Conservation (phyloP, 306 rosid species). For the Astragalus glycyphyllos region DNA sequence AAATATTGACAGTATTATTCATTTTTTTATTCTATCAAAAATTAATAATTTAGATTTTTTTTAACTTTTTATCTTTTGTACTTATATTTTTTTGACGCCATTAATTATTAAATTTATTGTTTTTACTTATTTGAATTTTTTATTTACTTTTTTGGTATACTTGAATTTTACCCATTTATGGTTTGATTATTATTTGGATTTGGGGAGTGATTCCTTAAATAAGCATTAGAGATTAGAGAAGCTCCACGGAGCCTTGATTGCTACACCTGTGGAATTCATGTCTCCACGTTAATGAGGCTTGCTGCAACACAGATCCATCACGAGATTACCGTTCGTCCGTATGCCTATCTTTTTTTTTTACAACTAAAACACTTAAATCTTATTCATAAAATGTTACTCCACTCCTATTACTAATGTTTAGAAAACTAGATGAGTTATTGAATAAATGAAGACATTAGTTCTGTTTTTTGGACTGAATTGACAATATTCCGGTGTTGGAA, state of each 20-base stretch:
- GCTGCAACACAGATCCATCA: slow-evolving; percentile 36
- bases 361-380: neutral
- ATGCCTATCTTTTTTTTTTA: no score
- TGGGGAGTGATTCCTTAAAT: neutral
- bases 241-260: slow-evolving; percentile 22
- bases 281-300: slow-evolving; percentile 30
- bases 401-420: neutral
- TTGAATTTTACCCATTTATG: neutral
- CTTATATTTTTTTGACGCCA: neutral
- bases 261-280: slow-evolving; percentile 31
- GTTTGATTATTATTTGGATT: neutral
- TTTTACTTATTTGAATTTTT: neutral
- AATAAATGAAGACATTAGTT: neutral
- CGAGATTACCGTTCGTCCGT: neutral
- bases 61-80: neutral
- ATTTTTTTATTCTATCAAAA: no score
- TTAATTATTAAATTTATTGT: neutral
- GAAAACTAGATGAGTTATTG: neutral
- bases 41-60: neutral
- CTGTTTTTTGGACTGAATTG: neutral
- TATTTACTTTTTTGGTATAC: neutral
- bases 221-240: slow-evolving; percentile 22
- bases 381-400: neutral
- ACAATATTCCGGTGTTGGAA: no score
- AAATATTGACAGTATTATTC: neutral